Evolutionary conservation across 106 monocot genomes (phyloP), one percentile per base, ranked within the genome.

Genomic region (Alisma plantagoaquatica): DNA sequence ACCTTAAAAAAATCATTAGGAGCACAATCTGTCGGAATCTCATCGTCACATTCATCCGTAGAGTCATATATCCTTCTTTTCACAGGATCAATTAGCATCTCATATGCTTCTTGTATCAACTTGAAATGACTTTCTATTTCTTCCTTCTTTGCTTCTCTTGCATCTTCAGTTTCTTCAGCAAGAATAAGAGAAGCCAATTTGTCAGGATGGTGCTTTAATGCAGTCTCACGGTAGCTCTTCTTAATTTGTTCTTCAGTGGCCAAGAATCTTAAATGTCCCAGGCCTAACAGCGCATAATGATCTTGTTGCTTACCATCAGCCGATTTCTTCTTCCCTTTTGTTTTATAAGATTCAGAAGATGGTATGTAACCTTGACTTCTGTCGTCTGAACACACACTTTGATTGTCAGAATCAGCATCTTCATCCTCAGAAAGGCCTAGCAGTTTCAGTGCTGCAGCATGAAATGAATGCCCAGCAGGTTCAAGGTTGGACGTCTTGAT

Each of bases 21-120:
- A n/a, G 78, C 73, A 69, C 92, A 92, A 20, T 92, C 86, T 14
- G 76, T 76, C 10, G 92, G 92, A 49, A 86, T 66, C 47, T 86
- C 86, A 79, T 92, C 92, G 60, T 92, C 92, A 66, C 86, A 92
- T 59, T 86, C 86, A 54, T 92, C 92, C 19, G 92, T 86, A n/a
- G 92, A 92, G 62, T 92, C 92, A 66, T 79, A 92, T 46, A 92
- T 68, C 54, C 92, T 82, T 68, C 92, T 75, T 55, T 79, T 92
- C n/a, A 77, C 67, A 33, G 82, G 86, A 73, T 92, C 92, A 14
- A 82, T 82, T 29, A 92, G 74, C 51, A 92, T 73, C 50, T 86
- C 92, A 68, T 92, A 92, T 18, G 92, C 86, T 76, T 86, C 82
- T 60, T 92, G 92, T 29, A 92, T 76, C 45, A 70, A 57, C 54